Evolutionary conservation across 176 grass and related monocot genomes (phyloP), one percentile per base, ranked within the genome.

Genomic region (Cenchrus americanus): DNA sequence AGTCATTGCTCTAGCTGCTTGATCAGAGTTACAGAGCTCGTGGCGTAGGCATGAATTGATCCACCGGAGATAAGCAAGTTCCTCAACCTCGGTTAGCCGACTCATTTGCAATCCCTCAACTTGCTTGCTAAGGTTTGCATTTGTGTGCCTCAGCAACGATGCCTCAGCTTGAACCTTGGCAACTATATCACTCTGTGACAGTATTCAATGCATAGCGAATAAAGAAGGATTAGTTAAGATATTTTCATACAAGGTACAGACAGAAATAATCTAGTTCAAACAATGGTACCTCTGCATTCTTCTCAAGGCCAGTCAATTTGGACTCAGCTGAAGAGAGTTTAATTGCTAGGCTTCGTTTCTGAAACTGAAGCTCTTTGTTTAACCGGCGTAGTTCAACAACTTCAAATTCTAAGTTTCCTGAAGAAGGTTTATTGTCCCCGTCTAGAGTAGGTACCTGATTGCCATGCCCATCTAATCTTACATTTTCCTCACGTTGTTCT

Each of bases 51-150:
- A 99, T 23, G 96, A 99, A 85, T 99, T 99, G 73, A 99, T 93
- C 96, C 96, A 99, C 2, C 96, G 83, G 78, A 99, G 96, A 78
- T 99, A 99, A 73, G 96, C 96, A 83, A 99, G 96, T 80, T 99
- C 96, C 80, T 99, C 96, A 81, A 99, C 96, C 80, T 99, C 96
- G 15, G 94, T 99, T 66, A 99, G 81, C 22, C 93, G 77, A 78
- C 89, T 99, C 89, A 96, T 96, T 81, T 99, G 93, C 69, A 99
- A 84, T 72, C 93, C 93, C 83, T 99, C 96, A 75, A 99, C 94
- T 95, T 99, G 96, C 85, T 94, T 99, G 80, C 89, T 92, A 41
- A 99, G 85, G 82, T 92, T 92, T 30, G 90, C 93, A 86, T 99
- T 99, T 83, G 93, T 92, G 86, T 99, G 83, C 65, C 91, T 87